Evolutionary conservation across 116 monocot genomes (phyloP).

Genomic region (Papilionanthe hybrid): DNA sequence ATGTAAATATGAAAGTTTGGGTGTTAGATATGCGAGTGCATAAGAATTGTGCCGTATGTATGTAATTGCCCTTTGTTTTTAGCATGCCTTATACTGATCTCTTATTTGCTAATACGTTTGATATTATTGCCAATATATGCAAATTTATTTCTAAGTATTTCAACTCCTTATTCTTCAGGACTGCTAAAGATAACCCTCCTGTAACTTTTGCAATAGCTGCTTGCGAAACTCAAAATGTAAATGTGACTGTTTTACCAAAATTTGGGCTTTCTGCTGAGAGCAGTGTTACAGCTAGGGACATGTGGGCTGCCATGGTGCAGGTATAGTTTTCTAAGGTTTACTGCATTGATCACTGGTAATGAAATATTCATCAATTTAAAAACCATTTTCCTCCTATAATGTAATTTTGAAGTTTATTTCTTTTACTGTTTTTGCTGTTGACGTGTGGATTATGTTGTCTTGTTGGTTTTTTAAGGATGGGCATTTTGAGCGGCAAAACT

Average conservation of each 20-base stretch:
- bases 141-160: neutral
- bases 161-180: constrained; percentile 41
- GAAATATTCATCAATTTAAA: neutral
- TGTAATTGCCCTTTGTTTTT: neutral
- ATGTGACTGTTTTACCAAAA: constrained; percentile 83
- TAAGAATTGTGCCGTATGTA: no score
- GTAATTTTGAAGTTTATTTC: neutral
- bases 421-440: neutral
- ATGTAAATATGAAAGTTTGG: no score
- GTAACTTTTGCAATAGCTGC: constrained; percentile 98
- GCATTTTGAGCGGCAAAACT: constrained; percentile 68
- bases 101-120: neutral
- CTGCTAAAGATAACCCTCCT: constrained; percentile 94
- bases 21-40: no score
- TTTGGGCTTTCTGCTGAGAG: constrained; percentile 73
- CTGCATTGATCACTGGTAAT: constrained; percentile 4
- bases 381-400: neutral
- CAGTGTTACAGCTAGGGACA: constrained; percentile 66
- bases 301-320: constrained; percentile 87
- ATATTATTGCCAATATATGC: neutral
- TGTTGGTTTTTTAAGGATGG: constrained; percentile 56
- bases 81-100: neutral
- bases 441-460: neutral
- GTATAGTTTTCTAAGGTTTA: constrained; percentile 25
- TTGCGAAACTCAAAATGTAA: constrained; percentile 98